Evolutionary conservation across 768 basidiomycete species (phyloP), one percentile per base, ranked within the genome.

Genomic region (Dioszegia hungarica): DNA sequence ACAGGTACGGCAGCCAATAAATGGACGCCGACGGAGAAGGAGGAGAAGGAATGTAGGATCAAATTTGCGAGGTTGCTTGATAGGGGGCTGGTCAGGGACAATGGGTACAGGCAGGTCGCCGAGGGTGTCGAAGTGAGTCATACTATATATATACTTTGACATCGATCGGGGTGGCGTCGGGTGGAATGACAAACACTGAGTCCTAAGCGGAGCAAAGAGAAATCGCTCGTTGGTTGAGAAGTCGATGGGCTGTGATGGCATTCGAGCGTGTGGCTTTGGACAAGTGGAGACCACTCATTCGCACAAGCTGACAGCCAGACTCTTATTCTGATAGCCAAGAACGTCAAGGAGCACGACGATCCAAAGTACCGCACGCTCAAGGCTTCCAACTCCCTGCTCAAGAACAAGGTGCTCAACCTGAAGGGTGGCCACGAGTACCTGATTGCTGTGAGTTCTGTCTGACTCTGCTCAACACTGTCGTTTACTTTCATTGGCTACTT

Each of bases 11-110:
- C 22, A 50, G 29, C 4, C 22, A 29, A 29, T 12, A 31, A n/a
- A 28, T 58, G 50, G 57, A 31, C 17, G 34, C 59, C 57, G 15
- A 52, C 55, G n/a, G 66, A 70, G 37, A 66, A 70, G 55, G 64
- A 65, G 24, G 71, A 73, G 44, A 33, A 49, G 27, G 63, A 67
- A 19, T 47, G 36, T 20, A 57, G 57, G 41, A 44, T 54, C 27
- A 58, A 64, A n/a, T 72, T 72, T 47, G 54, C 53, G 5, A 57
- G 62, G 54, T 44, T 70, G 56, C 54, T 73, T 36, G 66, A 70
- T 63, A 64, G 68, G 36, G 72, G 68, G 1, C 62, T 73, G 5
- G 61, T 73, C 0, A 61, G 72, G 45, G 72, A 70, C 56, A 73
- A 73, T 51, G 60, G 60, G 22, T 73, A 73, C 44, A 56, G 55